Base-by-base conservation (phyloP, 2,329 filamentous ascomycete species). In the Cladorrhinum sp. region DNA sequence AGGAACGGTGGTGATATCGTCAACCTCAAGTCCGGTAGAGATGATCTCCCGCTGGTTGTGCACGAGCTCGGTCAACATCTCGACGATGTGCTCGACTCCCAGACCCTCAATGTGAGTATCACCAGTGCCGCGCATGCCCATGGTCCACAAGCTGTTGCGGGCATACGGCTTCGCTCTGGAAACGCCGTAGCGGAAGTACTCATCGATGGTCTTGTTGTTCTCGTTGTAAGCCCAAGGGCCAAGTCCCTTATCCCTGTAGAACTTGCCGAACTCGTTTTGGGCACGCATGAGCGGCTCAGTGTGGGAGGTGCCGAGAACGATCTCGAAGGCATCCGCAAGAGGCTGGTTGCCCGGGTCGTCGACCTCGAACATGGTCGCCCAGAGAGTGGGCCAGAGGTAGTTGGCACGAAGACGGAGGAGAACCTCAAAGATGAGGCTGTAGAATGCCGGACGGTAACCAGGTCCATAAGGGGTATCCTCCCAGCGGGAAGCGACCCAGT, bases 251-350 rank as follows among this genome's bases (percentile, higher is more conserved):
- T 28, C 88, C 49, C 84, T 74, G 61, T 79, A 83, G 52, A 81
- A 82, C 0, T 73, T 77, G 33, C 72, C 70, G 54, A 83, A 85
- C 73, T 86, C 83, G 64, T 84, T 85, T 57, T 83, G 80, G 0
- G 82, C 82, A 9, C 82, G 77, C 79, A 82, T 82, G 82, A 92
- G 84, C 1, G 89, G 89, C 72, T 92, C 89, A 1, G 85, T 90
- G 72, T 92, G 89, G 9, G 85, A 89, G 7, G 86, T 88, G 2
- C 87, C 87, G 70, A 92, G 84, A 0, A 91, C 87, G 60, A 92
- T 84, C 46, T 86, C 88, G 70, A 86, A 91, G n/a, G 87, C 87
- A 67, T 92, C 86, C 0, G 88, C 86, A 4, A 90, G 79, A 0
- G 86, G 83, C 69, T 90, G 86, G 66, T 86, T 91, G 28, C 80